phyloP scores from a whole-genome alignment of 2,329 filamentous ascomycete genomes.

The Drechslerella dactyloides region DNA sequence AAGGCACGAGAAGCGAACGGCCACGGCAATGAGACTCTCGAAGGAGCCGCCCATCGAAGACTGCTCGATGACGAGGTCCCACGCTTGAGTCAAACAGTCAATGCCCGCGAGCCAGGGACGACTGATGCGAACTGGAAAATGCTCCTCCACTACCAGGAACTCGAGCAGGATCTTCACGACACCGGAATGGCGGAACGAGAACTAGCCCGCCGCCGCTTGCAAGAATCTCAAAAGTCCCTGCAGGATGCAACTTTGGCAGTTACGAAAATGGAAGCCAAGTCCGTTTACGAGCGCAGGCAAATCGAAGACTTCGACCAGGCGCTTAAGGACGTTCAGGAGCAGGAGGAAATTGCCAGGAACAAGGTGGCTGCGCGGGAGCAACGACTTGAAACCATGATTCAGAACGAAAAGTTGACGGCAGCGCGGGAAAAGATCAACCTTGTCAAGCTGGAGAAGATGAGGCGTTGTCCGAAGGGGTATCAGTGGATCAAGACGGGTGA shows the following conservation, averaged over 20 bases:
- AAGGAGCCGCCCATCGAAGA: background rate
- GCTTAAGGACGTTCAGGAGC: background rate
- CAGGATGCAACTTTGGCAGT: slow-evolving; percentile 27
- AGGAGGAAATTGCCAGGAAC: slow-evolving; percentile 5
- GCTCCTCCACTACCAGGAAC: slow-evolving; percentile 4
- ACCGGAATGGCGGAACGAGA: slow-evolving; percentile 60
- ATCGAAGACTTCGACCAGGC: background rate
- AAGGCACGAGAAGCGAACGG: slow-evolving; percentile 13
- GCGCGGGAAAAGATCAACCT: slow-evolving; percentile 55
- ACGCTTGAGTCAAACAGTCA: slow-evolving; percentile 2
- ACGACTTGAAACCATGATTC: slow-evolving; percentile 51
- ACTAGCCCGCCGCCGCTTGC: slow-evolving; percentile 61
- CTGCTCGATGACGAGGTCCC: slow-evolving; percentile 5
- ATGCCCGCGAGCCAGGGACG: slow-evolving; percentile 65
- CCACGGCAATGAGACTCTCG: background rate
- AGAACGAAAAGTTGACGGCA: slow-evolving; percentile 51
- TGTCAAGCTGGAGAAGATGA: slow-evolving; percentile 62
- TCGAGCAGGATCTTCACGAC: slow-evolving; percentile 3
- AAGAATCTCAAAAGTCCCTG: slow-evolving; percentile 53
- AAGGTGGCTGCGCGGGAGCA: slow-evolving; percentile 3
- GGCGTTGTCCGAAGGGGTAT: slow-evolving; percentile 66
- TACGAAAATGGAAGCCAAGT: slow-evolving; percentile 2
- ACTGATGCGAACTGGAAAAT: slow-evolving; percentile 66
- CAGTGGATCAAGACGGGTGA: slow-evolving; percentile 67
- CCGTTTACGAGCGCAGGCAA: background rate